Evolutionary conservation across 305 asterid species (phyloP), one percentile per base, ranked within the genome.

Genomic region (Rubia occidens): DNA sequence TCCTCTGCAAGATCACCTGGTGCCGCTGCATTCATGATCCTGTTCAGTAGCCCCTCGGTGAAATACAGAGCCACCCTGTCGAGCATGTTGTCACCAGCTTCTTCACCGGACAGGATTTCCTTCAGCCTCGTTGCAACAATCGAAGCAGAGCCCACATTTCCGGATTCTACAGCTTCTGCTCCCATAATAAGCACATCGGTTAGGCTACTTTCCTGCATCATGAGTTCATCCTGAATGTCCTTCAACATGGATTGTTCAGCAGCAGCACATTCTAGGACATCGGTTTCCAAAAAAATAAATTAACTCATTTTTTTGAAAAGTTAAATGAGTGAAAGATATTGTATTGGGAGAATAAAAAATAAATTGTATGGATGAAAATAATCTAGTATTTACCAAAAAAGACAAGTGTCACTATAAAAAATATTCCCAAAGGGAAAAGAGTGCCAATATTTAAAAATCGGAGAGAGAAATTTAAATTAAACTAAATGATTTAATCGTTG

Each of bases 121-220:
- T 60, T 76, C 11, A 78, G 83, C 75, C 74, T 76, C 39, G 71
- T 42, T 8, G 76, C 75, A 18, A 81, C 63, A 2, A 43, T 21
- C 29, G 83, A 76, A 72, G 79, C 82, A 24, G 64, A 72, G 71
- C 64, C 68, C 47, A 24, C 39, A 61, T 78, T 76, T 24, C 79
- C 77, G 39, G 76, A 74, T 74, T 81, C 81, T 47, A 76, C 40
- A 5, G 85, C 85, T 70, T 76, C 78, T 11, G 85, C 85, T 61
- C 77, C 85, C 75, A 63, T 71, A 3, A 81, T 55, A 4, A 81
- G 77, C 20, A 78, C 75, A 66, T 81, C 79, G 6, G 72, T 71
- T 42, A 78, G 37, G 70, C 79, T 56, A 29, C 74, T 76, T 39
- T 77, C 76, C 59, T 76, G 81, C 83, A 78, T 71, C 58, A 51